Base-by-base conservation (phyloP, 805 yeast genomes). In the Lachancea cidri region DNA sequence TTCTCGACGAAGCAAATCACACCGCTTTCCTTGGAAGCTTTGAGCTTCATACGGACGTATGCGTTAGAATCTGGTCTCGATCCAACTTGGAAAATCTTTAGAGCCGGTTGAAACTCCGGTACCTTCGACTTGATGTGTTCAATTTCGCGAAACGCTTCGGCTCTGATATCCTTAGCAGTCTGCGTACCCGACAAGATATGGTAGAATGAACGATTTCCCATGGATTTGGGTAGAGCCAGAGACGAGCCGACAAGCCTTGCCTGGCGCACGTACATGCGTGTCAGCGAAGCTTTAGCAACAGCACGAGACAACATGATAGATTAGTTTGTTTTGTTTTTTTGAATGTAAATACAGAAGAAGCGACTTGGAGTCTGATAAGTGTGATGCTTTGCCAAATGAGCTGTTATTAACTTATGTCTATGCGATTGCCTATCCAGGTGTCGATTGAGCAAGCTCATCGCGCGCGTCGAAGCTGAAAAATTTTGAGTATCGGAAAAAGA, bases 21-120 rank as follows among this genome's bases (percentile, higher is more conserved):
- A 41, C 80, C 77, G 29, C 88, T 80, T 49, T 80, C 86, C 42
- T 71, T 68, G 20, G 91, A 85, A 8, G 93, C 91, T 60, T 79
- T 82, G 45, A 81, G 65, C 62, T 85, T 85, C 87, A 83, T 83
- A 49, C 78, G 74, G 35, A 85, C 89, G 62, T 85, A 85, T 3
- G 87, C 82, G n/a, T 83, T 69, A 9, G 93, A 83, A 56, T 85
- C 95, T 17, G 82, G 83, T 61, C 91, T 72, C 18, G 68, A 67
- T 42, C 94, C 95, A 17, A 85, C 83, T 65, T 85, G 95, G 48
- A 85, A 70, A 49, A 85, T 84, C 46, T 79, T 70, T 55, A 85
- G 68, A 33, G 70, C 72, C 22, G 95, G 93, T 48, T 69, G 66
- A 62, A 84, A 83, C 36, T 67, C 68, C 13, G 80, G 73, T 49